Percentiles rank a stretch among this genome's conserved stretches.
These are phyloP conservation scores for Moricandia arvensis DNA, from an alignment of 345 rosid genomes.

Conservation along the genomic window DNA sequence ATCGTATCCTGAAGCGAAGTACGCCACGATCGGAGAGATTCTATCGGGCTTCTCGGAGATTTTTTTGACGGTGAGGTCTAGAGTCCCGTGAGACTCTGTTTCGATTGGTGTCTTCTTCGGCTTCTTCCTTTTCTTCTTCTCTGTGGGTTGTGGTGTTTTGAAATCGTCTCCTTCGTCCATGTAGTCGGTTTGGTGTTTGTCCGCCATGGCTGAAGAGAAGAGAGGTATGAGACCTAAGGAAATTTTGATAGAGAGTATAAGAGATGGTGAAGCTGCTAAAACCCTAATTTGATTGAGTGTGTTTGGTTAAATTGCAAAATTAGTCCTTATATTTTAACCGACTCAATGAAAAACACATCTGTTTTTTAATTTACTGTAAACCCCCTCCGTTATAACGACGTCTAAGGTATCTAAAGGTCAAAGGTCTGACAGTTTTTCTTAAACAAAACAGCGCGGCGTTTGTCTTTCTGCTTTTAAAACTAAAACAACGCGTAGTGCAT, in stretches of 20 bases:
- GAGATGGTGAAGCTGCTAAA: neutral
- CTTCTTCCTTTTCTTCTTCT: slow-evolving; percentile 28
- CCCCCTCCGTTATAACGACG: slow-evolving; percentile 5
- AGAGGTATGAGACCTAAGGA: neutral
- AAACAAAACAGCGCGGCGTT: slow-evolving; percentile 5
- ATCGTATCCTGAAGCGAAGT: slow-evolving; percentile 72
- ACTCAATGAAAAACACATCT: neutral
- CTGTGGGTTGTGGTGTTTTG: neutral
- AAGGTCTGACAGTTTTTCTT: neutral
- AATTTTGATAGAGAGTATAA: neutral
- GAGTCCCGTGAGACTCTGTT: slow-evolving; percentile 12
- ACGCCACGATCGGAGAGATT: slow-evolving; percentile 63
- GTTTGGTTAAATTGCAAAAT: neutral
- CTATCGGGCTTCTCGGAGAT: slow-evolving; percentile 46
- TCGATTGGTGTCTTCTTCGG: slow-evolving; percentile 10
- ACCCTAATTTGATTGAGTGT: slow-evolving; percentile 16
- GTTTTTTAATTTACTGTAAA: neutral
- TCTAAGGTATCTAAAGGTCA: neutral
- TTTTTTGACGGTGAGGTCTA: slow-evolving; percentile 42
- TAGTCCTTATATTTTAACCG: slow-evolving; percentile 4
- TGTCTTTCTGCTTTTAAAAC: neutral
- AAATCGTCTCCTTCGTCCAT: slow-evolving; percentile 12
- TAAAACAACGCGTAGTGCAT: neutral
- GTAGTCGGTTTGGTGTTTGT: neutral
- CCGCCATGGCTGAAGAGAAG: slow-evolving; percentile 5